Conservation (phyloP, 2,329 filamentous ascomycete species). For the Pseudogymnoascus sp. region DNA sequence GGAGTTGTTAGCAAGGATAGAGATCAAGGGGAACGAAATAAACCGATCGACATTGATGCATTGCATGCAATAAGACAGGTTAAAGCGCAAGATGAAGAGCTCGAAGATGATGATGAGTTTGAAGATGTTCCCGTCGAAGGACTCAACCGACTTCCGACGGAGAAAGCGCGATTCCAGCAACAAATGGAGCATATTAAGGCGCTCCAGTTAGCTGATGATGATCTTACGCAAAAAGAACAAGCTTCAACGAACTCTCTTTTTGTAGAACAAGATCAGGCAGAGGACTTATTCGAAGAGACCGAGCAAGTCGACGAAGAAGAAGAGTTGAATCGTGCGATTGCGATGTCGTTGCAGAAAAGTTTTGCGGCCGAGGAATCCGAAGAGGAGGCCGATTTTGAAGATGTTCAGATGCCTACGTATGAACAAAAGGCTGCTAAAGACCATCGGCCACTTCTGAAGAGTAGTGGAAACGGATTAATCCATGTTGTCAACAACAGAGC, state of each 20-base stretch:
- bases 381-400: constrained; percentile 39
- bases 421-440: constrained; percentile 45
- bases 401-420: constrained; percentile 47
- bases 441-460: constrained; percentile 43
- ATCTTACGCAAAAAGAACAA: not conserved
- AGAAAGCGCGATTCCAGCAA: not conserved
- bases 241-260: constrained; percentile 23
- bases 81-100: constrained; percentile 47
- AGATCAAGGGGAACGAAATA: constrained; percentile 68
- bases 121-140: constrained; percentile 31
- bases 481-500: constrained; percentile 67
- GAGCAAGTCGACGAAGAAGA: constrained; percentile 63
- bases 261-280: constrained; percentile 16
- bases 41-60: constrained; percentile 85
- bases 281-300: constrained; percentile 18
- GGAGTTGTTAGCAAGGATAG: constrained; percentile 86
- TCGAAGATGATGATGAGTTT: constrained; percentile 55
- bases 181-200: not conserved
- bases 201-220: constrained; percentile 10
- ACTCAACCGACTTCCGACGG: constrained; percentile 28
- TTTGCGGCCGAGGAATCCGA: constrained; percentile 34
- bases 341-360: constrained; percentile 69
- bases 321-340: constrained; percentile 74
- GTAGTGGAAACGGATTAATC: constrained; percentile 56
- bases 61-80: constrained; percentile 41